Percentiles rank a stretch among this genome's conserved stretches.
These are phyloP conservation scores for Cryptococcus jaspeensis DNA, from an alignment of 1,284 basidiomycete genomes.

Conservation along the genomic window DNA sequence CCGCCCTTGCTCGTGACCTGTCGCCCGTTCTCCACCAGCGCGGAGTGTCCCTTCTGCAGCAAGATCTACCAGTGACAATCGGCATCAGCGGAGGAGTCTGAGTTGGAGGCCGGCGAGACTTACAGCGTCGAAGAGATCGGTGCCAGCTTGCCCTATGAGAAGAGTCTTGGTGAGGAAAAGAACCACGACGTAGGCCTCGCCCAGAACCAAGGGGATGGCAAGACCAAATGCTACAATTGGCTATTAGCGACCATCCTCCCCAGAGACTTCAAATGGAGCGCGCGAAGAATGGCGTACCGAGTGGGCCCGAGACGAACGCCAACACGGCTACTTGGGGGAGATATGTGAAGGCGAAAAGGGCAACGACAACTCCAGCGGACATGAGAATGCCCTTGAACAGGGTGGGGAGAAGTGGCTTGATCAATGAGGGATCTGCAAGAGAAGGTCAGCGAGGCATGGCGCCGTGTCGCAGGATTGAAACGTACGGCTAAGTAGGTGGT, in stretches of 20 bases:
- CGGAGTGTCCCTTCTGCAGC: conserved; percentile 47
- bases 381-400: conserved; percentile 45
- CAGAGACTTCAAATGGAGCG: not conserved
- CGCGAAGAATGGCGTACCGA: conserved; percentile 43
- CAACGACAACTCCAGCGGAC: conserved; percentile 51
- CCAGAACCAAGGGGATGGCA: conserved; percentile 53
- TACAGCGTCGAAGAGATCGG: conserved; percentile 54
- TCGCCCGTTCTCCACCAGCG: conserved; percentile 51
- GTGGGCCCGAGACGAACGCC: conserved; percentile 62
- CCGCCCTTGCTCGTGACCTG: conserved; percentile 33
- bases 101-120: conserved; percentile 3
- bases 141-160: conserved; percentile 55
- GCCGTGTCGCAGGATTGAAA: not conserved
- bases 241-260: not conserved
- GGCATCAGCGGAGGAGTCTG: not conserved
- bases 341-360: conserved; percentile 65
- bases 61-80: conserved; percentile 35
- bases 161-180: conserved; percentile 56
- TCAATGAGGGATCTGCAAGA: conserved; percentile 47
- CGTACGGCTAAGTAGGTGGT: conserved; percentile 48
- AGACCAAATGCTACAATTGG: conserved; percentile 45
- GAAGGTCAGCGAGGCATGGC: not conserved
- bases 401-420: conserved; percentile 48
- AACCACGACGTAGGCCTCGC: conserved; percentile 54
- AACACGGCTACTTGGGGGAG: conserved; percentile 67